Evolutionary conservation across 2,329 filamentous ascomycete genomes (phyloP), one percentile per base, ranked within the genome.

Genomic region (Aspergillus fructus): DNA sequence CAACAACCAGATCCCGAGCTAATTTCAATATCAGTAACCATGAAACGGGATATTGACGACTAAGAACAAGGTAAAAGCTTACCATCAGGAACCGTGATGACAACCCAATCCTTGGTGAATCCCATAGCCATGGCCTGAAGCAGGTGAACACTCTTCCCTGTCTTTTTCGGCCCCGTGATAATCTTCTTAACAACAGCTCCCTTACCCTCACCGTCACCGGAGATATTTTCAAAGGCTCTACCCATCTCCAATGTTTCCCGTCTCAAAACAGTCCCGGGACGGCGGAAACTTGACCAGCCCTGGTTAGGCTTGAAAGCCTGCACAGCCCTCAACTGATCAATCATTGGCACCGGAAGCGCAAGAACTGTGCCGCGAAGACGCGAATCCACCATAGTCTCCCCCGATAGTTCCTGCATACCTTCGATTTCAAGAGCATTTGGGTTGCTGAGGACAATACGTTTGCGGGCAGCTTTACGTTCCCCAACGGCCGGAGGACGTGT

Each of bases 291-390:
- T 58, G 83, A 84, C 93, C 94, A 99, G 62, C 85, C 87, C 81
- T 97, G 94, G 23, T 86, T 90, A 21, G 86, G 81, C 83, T 96
- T 96, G 81, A 99, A 99, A 3, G 91, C 92, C 71, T 96, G 90
- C 53, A 89, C 81, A n/a, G 87, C 84, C 67, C 92, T 84, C 78
- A 99, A 79, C 72, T 88, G 85, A 77, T 96, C 92, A 50, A 97
- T 83, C 50, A 91, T 78, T 1, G 78, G 76, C 42, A 86, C 85
- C 7, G 89, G 86, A 27, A 97, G 75, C 2, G 84, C 84, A 52
- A 91, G 77, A 30, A 97, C 83, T 59, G 83, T 83, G 37, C 89
- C 91, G 9, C 83, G 77, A 50, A 84, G 82, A 34, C 80, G 78
- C 30, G 78, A 74, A 54, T 82, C 78, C 17, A 82, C 74, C 75